Evolutionary conservation across 495 filamentous ascomycete genomes (phyloP), one percentile per base, ranked within the genome.

Genomic region (Lasiosphaeriaceae sp.): DNA sequence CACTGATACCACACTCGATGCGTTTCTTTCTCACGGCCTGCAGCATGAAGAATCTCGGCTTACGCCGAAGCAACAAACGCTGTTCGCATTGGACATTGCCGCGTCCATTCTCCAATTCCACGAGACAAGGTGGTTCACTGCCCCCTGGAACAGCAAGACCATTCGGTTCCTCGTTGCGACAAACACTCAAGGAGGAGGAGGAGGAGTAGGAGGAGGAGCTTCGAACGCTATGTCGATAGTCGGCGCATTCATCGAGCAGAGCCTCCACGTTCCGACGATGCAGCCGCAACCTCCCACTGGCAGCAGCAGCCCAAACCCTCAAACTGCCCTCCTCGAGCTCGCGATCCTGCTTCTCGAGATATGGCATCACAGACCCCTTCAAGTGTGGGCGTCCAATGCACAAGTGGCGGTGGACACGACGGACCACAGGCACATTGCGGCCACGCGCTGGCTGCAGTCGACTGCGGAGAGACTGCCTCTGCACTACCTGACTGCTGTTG

Each of bases 81-180:
- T 53, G 11, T 34, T 61, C 44, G 60, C 56, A 11, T 39, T 63
- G 11, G 54, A 59, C 20, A 37, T 63, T n/a, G 60, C 52, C 19
- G 47, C 60, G 3, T 63, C 60, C 16, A 46, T 59, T 16, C 47
- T 59, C 20, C 56, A 51, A 31, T 31, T 51, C 20, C 49, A 51
- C 26, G 24, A 37, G 14, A 51, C 49, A 7, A 51, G 14, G 12
- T 51, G 49, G 49, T 31, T 51, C n/a, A 29, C 20, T 2, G 29
- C 31, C 9, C 49, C 49, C 8, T 51, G 49, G 49, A 29, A 51
- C 24, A 26, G 49, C 31, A 51, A 23, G 11, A 31, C 19, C 11
- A 51, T 51, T 23, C 26, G 11, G 31, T 31, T 51, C 31, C 23
- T 51, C 35, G 29, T 31, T 24, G 29, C 7, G 11, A 24, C 1